Conservation (phyloP, 1,284 basidiomycete genomes). For the Sanghuangporus weigelae region DNA sequence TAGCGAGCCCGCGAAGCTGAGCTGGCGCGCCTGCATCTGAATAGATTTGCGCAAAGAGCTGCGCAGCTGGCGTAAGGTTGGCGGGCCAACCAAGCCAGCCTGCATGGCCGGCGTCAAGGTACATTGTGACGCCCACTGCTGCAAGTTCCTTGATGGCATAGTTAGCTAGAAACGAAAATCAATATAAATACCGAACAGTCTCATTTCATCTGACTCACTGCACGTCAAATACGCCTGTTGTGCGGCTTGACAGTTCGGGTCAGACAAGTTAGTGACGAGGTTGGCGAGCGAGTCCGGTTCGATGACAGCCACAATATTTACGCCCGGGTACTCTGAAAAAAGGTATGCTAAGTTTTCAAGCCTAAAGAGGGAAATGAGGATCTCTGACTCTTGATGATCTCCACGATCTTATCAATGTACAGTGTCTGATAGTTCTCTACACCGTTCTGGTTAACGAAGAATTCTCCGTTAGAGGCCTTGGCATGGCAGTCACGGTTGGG, state of each 20-base stretch:
- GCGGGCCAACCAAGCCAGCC: constrained; percentile 59
- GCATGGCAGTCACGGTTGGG: constrained; percentile 64
- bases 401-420: constrained; percentile 59
- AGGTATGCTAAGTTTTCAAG: not conserved
- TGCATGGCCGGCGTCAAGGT: constrained; percentile 61
- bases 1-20: constrained; percentile 56
- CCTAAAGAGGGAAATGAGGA: not conserved
- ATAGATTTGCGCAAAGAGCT: constrained; percentile 48
- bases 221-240: constrained; percentile 44
- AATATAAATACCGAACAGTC: not conserved
- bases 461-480: constrained; percentile 60
- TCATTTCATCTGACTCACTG: not conserved
- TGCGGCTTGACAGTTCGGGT: constrained; percentile 49
- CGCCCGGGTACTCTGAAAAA: constrained; percentile 46
- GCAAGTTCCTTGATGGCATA: constrained; percentile 56
- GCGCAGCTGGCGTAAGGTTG: constrained; percentile 53
- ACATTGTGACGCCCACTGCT: constrained; percentile 50
- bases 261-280: constrained; percentile 57
- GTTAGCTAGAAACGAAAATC: constrained; percentile 37
- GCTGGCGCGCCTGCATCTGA: constrained; percentile 43
- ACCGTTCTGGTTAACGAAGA: constrained; percentile 51
- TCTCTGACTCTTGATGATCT: constrained; percentile 45
- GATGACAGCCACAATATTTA: constrained; percentile 57
- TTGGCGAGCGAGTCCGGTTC: constrained; percentile 63
- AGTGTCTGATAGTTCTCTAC: constrained; percentile 45